A percentile compares a stretch with the other conserved stretches of the same genome.
Evolutionary conservation across 176 grass and related monocot genomes (phyloP).

Genomic region (Canna indica): DNA sequence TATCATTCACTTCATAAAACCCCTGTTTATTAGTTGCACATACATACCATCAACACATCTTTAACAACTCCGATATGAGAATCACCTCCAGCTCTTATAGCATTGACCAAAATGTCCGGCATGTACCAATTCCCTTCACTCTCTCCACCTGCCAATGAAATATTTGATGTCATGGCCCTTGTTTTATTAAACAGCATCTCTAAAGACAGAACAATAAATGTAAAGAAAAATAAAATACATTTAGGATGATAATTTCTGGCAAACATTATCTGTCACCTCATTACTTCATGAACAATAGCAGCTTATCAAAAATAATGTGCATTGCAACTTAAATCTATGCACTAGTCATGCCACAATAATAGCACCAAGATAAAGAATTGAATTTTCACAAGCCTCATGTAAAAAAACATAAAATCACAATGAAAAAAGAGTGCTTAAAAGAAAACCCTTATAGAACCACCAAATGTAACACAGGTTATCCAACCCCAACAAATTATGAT

Average conservation of each 20-base stretch:
- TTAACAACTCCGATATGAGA: conserved; percentile 51
- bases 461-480: too few species aligned
- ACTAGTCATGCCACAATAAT: too few species aligned
- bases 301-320: too few species aligned
- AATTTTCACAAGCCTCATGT: background rate
- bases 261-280: background rate
- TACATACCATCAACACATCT: conserved; percentile 63
- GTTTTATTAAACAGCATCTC: background rate
- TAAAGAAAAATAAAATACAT: background rate
- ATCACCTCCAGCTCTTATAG: conserved; percentile 48
- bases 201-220: background rate
- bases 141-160: conserved; percentile 50
- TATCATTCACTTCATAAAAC: background rate
- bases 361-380: too few species aligned
- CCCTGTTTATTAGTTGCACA: background rate
- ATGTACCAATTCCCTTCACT: conserved; percentile 49
- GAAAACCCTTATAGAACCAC: too few species aligned
- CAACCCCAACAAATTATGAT: background rate
- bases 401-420: background rate
- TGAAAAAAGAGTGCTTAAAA: too few species aligned
- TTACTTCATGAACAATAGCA: too few species aligned
- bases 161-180: background rate
- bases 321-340: too few species aligned
- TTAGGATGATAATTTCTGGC: background rate
- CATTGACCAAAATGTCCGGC: conserved; percentile 75